These are phyloP conservation scores for Stachybotrys elegans DNA, from an alignment of 2,329 filamentous ascomycete species.

Conservation along the genomic window DNA sequence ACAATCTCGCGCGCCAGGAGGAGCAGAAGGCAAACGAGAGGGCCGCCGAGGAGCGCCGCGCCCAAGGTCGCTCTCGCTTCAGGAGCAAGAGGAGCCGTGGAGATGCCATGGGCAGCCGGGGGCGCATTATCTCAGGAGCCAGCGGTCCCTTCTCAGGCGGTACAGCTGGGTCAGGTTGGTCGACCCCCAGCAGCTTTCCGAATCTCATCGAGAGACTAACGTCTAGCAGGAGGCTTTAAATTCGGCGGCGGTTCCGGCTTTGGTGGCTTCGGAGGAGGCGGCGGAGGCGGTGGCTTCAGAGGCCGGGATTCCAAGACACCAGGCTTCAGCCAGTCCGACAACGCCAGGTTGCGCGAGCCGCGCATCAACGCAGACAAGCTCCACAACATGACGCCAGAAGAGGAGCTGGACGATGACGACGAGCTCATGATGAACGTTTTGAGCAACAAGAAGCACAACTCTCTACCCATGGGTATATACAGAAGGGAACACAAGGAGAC, in stretches of 20 bases:
- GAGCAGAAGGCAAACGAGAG: slow-evolving; percentile 36
- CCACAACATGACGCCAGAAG: slow-evolving; percentile 35
- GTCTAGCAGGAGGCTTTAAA: slow-evolving; percentile 19
- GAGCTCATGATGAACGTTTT: slow-evolving; percentile 34
- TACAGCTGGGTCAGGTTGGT: slow-evolving; percentile 17
- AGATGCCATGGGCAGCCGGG: slow-evolving; percentile 37
- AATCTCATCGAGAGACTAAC: slow-evolving; percentile 10
- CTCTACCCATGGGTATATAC: slow-evolving; percentile 52
- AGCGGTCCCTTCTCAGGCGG: slow-evolving; percentile 35
- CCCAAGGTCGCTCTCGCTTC: slow-evolving; percentile 32
- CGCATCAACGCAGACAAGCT: slow-evolving; percentile 55
- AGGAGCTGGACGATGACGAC: slow-evolving; percentile 41
- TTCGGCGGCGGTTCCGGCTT: slow-evolving; percentile 23
- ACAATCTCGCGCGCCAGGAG: slow-evolving; percentile 39
- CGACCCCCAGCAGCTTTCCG: background rate
- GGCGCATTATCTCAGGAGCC: slow-evolving; percentile 26
- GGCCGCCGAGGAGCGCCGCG: slow-evolving; percentile 33
- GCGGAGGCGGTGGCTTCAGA: slow-evolving; percentile 17
- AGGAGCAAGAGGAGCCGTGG: slow-evolving; percentile 38
- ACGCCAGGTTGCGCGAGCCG: slow-evolving; percentile 30
- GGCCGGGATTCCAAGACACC: slow-evolving; percentile 28
- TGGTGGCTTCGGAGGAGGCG: slow-evolving; percentile 22
- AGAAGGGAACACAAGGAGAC: slow-evolving; percentile 49
- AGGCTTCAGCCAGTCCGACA: slow-evolving; percentile 31
- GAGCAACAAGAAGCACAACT: slow-evolving; percentile 20